These are phyloP conservation scores for Stephania cephalantha DNA, from an alignment of 164 flowering plant genomes.

Conservation along the genomic window DNA sequence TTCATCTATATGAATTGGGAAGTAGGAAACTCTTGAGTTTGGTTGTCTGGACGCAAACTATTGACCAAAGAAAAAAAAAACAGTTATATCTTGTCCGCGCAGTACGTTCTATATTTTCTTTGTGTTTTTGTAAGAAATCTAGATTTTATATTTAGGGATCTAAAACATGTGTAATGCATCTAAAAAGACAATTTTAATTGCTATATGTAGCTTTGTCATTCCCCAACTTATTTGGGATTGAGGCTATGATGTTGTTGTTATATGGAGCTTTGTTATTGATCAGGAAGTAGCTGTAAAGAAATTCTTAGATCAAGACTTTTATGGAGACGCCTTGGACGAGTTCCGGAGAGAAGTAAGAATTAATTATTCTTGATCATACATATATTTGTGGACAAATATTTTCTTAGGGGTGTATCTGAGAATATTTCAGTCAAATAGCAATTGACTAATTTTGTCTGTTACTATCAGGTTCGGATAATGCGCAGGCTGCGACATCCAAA, in stretches of 20 bases:
- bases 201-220: constrained; percentile 10
- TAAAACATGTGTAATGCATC: neutral
- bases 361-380: neutral
- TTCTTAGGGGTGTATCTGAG: neutral
- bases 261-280: constrained; percentile 12
- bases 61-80: neutral
- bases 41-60: no score
- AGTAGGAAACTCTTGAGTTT: neutral
- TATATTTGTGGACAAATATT: neutral
- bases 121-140: neutral
- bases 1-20: neutral
- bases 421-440: neutral
- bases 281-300: constrained; percentile 99
- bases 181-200: neutral
- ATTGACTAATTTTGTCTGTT: neutral
- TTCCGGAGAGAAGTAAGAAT: constrained; percentile 86
- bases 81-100: neutral
- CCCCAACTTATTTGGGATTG: no score
- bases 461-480: constrained; percentile 86
- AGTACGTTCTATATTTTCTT: neutral
- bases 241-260: neutral
- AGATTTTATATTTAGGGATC: neutral
- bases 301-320: constrained; percentile 95
- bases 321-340: constrained; percentile 93
- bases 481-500: constrained; percentile 96